These are phyloP conservation scores for Lasiosphaeris hirsuta DNA, from an alignment of 495 filamentous ascomycete species.

Conservation along the genomic window DNA sequence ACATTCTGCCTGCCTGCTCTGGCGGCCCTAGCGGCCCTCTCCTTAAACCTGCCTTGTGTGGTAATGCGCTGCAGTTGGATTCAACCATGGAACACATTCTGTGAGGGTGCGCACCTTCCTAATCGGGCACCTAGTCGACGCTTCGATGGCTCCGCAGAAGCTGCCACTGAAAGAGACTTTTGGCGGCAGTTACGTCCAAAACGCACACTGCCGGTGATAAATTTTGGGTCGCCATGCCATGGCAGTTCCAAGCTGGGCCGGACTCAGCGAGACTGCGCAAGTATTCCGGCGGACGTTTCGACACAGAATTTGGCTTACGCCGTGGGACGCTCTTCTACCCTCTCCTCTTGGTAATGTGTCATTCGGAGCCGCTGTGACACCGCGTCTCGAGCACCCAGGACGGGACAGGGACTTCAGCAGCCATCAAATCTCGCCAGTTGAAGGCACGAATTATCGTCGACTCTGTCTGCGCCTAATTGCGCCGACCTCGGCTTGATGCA, in stretches of 20 bases:
- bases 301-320: neutral
- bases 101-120: constrained; percentile 16
- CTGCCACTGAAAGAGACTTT: neutral
- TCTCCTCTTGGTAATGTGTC: constrained; percentile 9
- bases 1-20: neutral
- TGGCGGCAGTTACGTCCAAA: constrained; percentile 7
- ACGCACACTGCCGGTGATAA: constrained; percentile 9
- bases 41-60: constrained; percentile 5
- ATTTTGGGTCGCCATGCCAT: neutral
- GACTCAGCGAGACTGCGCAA: no score
- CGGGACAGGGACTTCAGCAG: neutral
- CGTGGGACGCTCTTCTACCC: neutral
- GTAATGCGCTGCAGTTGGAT: constrained; percentile 1
- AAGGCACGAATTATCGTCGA: constrained; percentile 5
- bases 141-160: constrained; percentile 3
- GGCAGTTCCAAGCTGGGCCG: no score
- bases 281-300: no score
- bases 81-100: constrained; percentile 7
- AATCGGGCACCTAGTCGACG: constrained; percentile 2
- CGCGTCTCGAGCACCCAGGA: constrained; percentile 1
- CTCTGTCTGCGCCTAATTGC: constrained; percentile 4
- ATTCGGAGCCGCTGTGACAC: constrained; percentile 24
- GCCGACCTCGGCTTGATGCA: constrained; percentile 16
- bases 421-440: constrained; percentile 9
- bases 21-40: neutral